Base-by-base conservation (phyloP, 805 yeast species). In the Nakazawaea wyomingensis region DNA sequence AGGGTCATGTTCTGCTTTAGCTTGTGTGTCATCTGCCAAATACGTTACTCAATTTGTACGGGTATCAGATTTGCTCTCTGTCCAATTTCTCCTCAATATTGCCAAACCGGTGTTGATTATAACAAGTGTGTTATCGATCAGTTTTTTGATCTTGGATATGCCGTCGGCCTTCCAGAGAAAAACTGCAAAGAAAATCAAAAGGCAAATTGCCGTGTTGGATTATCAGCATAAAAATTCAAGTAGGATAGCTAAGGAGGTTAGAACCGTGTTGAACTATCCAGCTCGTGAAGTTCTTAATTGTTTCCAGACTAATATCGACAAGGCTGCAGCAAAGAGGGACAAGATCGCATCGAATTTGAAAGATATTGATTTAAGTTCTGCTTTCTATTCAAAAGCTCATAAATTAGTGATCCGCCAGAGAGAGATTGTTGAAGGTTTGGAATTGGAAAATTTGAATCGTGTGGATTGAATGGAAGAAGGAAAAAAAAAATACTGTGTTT, bases 141-240 rank as follows among this genome's bases (percentile, higher is more conserved):
- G 78, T 32, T 88, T 85, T 54, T 58, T 89, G 45, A 65, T 88
- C 16, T 69, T 72, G 46, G 98, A 93, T 60, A 78, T 95, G 11
- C 97, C 97, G 2, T 77, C 83, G 53, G 96, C 97, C 0, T 78
- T 87, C 53, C 95, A 96, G 16, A 70, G 88, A 50, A 89, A 89
- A 45, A 73, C 88, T 46, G 88, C 93, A 0, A 69, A 72, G 37
- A 87, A 85, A 60, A 75, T 91, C 50, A 76, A 74, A 49, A 56
- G 56, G 5, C 84, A 82, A 54, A 67, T 93, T 27, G 69, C 69
- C 33, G 76, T 74, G 13, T 62, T 80, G 51, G 96, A 90, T 47
- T 93, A 89, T 54, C 80, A 85, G 10, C 93, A 85, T 52, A 54
- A 69, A 35, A 91, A 90, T 57, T 80, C 96, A 1, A 74, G 72